These are phyloP conservation scores for Psilocybe subaeruginosa DNA, from an alignment of 768 basidiomycete species.

Conservation along the genomic window DNA sequence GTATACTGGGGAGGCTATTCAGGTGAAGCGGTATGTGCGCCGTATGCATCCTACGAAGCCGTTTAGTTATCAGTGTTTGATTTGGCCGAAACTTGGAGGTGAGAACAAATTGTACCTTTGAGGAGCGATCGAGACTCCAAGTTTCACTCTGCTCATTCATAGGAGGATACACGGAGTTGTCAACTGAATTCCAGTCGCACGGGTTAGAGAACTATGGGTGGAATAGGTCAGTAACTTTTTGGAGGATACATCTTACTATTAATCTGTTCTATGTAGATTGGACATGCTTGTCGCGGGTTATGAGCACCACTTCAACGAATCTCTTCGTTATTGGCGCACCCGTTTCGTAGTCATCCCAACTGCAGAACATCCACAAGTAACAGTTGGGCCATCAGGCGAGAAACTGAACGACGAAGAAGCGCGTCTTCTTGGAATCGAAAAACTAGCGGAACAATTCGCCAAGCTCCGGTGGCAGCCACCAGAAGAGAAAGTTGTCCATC, in stretches of 20 bases:
- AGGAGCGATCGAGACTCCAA: background rate
- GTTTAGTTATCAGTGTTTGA: conserved; percentile 83
- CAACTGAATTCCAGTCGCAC: conserved; percentile 74
- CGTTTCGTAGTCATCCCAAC: conserved; percentile 93
- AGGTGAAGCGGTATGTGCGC: conserved; percentile 85
- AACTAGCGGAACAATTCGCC: conserved; percentile 86
- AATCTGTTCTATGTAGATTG: conserved; percentile 45
- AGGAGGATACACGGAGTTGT: conserved; percentile 81
- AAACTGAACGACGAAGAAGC: conserved; percentile 85
- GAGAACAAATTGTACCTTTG: background rate
- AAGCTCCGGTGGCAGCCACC: conserved; percentile 79
- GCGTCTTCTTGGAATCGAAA: conserved; percentile 87
- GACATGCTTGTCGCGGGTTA: conserved; percentile 88
- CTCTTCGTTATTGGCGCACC: conserved; percentile 91
- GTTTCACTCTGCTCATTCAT: background rate
- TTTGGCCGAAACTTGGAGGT: conserved; percentile 91
- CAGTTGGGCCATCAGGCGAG: conserved; percentile 68
- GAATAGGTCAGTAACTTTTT: conserved; percentile 62
- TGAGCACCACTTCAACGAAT: conserved; percentile 78
- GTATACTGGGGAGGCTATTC: conserved; percentile 89
- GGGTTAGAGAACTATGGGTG: conserved; percentile 85
- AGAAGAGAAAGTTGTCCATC: conserved; percentile 52
- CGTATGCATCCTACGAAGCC: conserved; percentile 65
- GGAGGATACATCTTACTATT: background rate
- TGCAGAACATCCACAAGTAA: conserved; percentile 61